These are phyloP conservation scores for Paecilomyces variotii DNA, from an alignment of 2,329 filamentous ascomycete genomes.

Conservation along the genomic window DNA sequence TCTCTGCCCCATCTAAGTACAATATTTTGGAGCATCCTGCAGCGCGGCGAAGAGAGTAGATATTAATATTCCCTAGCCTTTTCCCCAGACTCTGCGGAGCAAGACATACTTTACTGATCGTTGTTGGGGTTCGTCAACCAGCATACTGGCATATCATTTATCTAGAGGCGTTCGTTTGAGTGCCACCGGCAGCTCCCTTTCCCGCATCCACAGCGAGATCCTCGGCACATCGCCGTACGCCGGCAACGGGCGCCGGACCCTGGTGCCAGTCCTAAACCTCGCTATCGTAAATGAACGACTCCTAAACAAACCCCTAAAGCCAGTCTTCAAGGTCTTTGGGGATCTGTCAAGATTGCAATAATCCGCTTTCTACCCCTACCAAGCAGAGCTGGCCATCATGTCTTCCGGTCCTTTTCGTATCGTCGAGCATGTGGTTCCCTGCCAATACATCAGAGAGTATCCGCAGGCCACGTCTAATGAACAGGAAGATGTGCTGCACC, in stretches of 20 bases:
- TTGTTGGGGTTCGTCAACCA: neutral
- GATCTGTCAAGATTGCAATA: neutral
- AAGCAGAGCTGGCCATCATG: conserved; percentile 14
- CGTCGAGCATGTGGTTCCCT: conserved; percentile 64
- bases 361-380: neutral
- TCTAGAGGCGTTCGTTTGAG: neutral
- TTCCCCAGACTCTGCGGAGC: neutral
- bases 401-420: conserved; percentile 47
- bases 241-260: conserved; percentile 18
- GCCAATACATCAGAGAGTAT: conserved; percentile 76
- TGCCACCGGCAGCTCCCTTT: neutral
- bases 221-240: conserved; percentile 1
- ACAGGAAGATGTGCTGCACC: conserved; percentile 65
- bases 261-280: neutral
- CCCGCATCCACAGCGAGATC: neutral
- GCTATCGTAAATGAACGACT: neutral
- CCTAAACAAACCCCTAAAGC: neutral
- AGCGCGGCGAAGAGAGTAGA: neutral
- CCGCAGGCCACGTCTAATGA: conserved; percentile 60
- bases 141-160: neutral
- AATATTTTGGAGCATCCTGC: neutral
- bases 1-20: neutral
- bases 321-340: neutral
- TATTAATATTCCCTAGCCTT: neutral
- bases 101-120: neutral